phyloP scores from a whole-genome alignment of 2,329 filamentous ascomycete genomes.

The Fusarium sp. region DNA sequence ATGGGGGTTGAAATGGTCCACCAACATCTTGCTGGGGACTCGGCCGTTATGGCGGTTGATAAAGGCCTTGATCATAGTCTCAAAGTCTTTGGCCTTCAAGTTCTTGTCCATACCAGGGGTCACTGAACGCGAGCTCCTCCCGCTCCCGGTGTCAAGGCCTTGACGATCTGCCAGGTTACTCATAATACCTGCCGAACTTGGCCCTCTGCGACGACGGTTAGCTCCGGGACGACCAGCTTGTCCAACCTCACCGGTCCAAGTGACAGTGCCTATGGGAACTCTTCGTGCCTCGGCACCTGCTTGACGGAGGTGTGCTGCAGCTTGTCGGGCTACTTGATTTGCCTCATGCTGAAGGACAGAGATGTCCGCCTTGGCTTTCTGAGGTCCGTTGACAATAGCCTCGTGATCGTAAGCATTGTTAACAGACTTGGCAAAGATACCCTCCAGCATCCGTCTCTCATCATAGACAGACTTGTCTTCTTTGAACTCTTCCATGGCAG shows the following conservation, averaged over 20 bases:
- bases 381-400: conserved; percentile 83
- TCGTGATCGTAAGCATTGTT: conserved; percentile 96
- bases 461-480: conserved; percentile 63
- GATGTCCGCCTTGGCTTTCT: conserved; percentile 77
- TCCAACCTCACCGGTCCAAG: conserved; percentile 91
- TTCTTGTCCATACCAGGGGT: conserved; percentile 55
- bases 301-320: conserved; percentile 78
- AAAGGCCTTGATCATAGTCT: conserved; percentile 80
- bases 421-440: conserved; percentile 87
- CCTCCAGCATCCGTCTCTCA: conserved; percentile 84
- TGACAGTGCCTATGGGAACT: conserved; percentile 85
- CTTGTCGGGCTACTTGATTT: conserved; percentile 79
- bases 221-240: conserved; percentile 76
- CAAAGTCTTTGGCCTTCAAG: conserved; percentile 70
- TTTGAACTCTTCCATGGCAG: conserved; percentile 72
- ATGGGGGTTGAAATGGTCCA: conserved; percentile 88
- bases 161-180: conserved; percentile 69
- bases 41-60: conserved; percentile 80
- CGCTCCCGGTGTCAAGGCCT: conserved; percentile 57
- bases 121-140: conserved; percentile 58
- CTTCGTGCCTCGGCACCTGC: conserved; percentile 77
- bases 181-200: conserved; percentile 65
- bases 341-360: conserved; percentile 85
- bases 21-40: conserved; percentile 84
- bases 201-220: conserved; percentile 62